Base-by-base conservation (phyloP, 208 protist genomes). In the Tritrichomonas musculus region DNA sequence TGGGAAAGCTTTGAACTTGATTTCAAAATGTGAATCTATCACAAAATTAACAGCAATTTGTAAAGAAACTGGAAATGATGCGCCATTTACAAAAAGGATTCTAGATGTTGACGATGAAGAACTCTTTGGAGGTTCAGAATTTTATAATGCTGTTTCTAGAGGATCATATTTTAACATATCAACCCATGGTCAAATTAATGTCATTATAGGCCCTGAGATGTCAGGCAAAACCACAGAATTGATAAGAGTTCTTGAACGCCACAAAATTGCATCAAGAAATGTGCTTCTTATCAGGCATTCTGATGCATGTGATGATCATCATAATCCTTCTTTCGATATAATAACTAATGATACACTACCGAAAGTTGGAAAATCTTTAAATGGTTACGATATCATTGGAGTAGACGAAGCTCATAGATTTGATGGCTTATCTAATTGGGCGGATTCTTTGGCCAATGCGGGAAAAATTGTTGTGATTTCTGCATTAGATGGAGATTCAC, bases 161-260 rank as follows among this genome's bases (percentile, higher is more conserved):
- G 57, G 47, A 13, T 88, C 75, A 17, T 93, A 60, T 53, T 50
- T 80, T 36, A 33, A 33, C 17, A 69, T 55, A 33, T 73, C 33
- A 1, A 93, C 50, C 14, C 5, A 39, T 36, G 88, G 88, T 25
- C 8, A 41, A 17, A 97, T 98, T 77, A 96, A 98, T 94, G 95
- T 98, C 30, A 97, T 98, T 92, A 97, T 98, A 55, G 97, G 97
- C 57, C 97, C 97, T 47, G 98, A 98, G 97, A 98, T 98, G 84
- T 97, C 97, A 36, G 97, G 97, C 39, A 94, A 98, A 95, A 97
- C 97, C 0, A 98, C 97, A 0, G 97, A 98, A 94, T 95, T 98
- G n/a, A 97, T 98, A 94, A 94, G 97, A 72, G 96, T 97, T 53
- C 95, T 98, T 0, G 95, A 96, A 47, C 95, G 97, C 20, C 96